Evolutionary conservation across 805 yeast species (phyloP).

Genomic region (Kodamaea kaohsiungensis): DNA sequence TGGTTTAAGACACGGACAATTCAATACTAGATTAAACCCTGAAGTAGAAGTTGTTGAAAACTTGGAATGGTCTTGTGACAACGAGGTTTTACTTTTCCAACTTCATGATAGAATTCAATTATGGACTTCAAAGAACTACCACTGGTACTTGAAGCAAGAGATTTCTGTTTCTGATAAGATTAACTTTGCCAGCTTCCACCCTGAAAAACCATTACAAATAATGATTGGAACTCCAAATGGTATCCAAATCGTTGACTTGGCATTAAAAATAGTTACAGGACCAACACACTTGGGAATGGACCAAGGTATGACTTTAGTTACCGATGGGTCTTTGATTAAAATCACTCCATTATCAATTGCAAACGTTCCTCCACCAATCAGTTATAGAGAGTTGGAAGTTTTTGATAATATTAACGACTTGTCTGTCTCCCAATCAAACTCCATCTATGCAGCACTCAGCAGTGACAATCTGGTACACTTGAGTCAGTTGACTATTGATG

Average conservation of each 20-base stretch:
- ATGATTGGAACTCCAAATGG: conserved; percentile 57
- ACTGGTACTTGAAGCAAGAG: conserved; percentile 93
- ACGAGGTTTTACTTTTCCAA: conserved; percentile 75
- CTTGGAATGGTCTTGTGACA: conserved; percentile 77
- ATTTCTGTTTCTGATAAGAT: conserved; percentile 41
- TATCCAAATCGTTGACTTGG: conserved; percentile 67
- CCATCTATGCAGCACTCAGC: conserved; percentile 57
- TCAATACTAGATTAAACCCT: conserved; percentile 63
- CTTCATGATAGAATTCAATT: conserved; percentile 66
- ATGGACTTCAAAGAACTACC: conserved; percentile 91
- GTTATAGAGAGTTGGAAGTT: conserved; percentile 64
- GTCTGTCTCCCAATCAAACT: conserved; percentile 63
- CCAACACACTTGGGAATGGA: conserved; percentile 69
- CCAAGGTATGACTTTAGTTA: conserved; percentile 74
- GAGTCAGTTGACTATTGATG: conserved; percentile 49
- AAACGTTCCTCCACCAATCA: conserved; percentile 93
- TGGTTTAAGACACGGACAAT: conserved; percentile 89
- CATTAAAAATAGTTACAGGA: conserved; percentile 64
- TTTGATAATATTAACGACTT: conserved; percentile 57
- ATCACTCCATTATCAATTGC: conserved; percentile 84
- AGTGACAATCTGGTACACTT: conserved; percentile 34
- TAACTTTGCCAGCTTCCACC: conserved; percentile 71
- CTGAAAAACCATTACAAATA: conserved; percentile 79
- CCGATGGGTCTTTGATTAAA: conserved; percentile 71
- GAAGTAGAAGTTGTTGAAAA: conserved; percentile 44